Evolutionary conservation across 345 rosid genomes (phyloP).

Genomic region (Pugionium cornutum): DNA sequence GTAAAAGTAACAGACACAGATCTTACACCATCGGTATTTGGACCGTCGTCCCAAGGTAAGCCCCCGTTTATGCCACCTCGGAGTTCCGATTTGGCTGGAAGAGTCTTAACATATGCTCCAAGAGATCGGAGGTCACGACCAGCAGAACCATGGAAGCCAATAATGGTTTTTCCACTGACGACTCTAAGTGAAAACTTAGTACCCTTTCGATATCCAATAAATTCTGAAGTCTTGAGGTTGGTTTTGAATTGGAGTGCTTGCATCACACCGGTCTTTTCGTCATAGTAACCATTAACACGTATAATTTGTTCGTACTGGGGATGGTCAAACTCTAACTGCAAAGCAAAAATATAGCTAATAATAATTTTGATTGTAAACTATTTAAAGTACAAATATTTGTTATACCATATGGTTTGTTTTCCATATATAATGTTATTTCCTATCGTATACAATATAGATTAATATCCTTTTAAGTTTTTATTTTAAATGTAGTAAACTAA

Average conservation of each 20-base stretch:
- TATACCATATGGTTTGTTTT: not conserved
- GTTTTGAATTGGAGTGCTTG: slow-evolving; percentile 29
- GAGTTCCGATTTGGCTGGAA: slow-evolving; percentile 25
- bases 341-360: not conserved
- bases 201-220: slow-evolving; percentile 31
- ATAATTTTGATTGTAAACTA: not conserved
- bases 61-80: slow-evolving; percentile 21
- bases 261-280: not conserved
- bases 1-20: slow-evolving; percentile 26
- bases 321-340: slow-evolving; percentile 25
- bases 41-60: slow-evolving; percentile 26
- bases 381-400: too few species aligned
- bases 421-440: too few species aligned
- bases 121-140: not conserved
- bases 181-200: slow-evolving; percentile 24
- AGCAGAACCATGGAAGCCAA: slow-evolving; percentile 27
- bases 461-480: too few species aligned
- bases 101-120: slow-evolving; percentile 21
- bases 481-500: too few species aligned
- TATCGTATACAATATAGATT: too few species aligned
- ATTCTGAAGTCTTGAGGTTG: slow-evolving; percentile 11
- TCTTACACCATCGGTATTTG: slow-evolving; percentile 22
- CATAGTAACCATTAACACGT: slow-evolving; percentile 20
- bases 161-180: not conserved
- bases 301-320: slow-evolving; percentile 13